These are phyloP conservation scores for Aphanomyces astaci DNA, from an alignment of 352 stramenopile species.

Conservation along the genomic window DNA sequence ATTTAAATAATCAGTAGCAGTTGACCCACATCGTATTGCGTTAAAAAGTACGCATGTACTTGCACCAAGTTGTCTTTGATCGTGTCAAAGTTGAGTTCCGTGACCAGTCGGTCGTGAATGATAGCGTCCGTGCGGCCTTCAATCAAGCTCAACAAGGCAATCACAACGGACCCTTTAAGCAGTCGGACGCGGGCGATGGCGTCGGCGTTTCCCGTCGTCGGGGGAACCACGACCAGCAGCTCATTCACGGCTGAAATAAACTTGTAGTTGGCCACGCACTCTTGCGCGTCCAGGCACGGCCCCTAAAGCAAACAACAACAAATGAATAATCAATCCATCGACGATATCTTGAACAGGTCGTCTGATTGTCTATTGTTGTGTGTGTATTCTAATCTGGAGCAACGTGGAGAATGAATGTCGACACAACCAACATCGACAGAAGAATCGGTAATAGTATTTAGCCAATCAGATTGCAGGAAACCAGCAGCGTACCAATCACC, in stretches of 20 bases:
- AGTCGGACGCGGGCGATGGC: slow-evolving; percentile 26
- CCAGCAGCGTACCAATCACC: too few relatives aligned
- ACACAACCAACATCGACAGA: too few relatives aligned
- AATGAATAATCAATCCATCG: not conserved
- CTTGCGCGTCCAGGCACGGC: slow-evolving; percentile 57
- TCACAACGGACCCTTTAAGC: slow-evolving; percentile 45
- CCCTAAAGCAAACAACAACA: slow-evolving; percentile 26
- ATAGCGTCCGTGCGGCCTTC: slow-evolving; percentile 47
- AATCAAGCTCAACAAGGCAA: slow-evolving; percentile 54
- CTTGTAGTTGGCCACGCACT: slow-evolving; percentile 65
- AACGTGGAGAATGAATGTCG: too few relatives aligned
- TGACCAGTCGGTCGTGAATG: slow-evolving; percentile 57
- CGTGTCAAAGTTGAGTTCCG: slow-evolving; percentile 66
- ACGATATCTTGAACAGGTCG: too few relatives aligned
- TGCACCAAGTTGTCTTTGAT: slow-evolving; percentile 56
- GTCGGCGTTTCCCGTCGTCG: slow-evolving; percentile 24
- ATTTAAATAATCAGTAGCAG: too few relatives aligned
- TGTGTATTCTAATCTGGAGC: too few relatives aligned
- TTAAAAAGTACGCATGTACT: slow-evolving; percentile 44
- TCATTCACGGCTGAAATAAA: slow-evolving; percentile 70
- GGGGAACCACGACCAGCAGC: slow-evolving; percentile 26
- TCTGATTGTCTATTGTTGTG: too few relatives aligned
- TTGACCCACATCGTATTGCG: slow-evolving; percentile 26
- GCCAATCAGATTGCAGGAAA: too few relatives aligned
- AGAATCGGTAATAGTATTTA: too few relatives aligned